Evolutionary conservation across 768 basidiomycete genomes (phyloP).

Genomic region (Erythrobasidium yunnanense): DNA sequence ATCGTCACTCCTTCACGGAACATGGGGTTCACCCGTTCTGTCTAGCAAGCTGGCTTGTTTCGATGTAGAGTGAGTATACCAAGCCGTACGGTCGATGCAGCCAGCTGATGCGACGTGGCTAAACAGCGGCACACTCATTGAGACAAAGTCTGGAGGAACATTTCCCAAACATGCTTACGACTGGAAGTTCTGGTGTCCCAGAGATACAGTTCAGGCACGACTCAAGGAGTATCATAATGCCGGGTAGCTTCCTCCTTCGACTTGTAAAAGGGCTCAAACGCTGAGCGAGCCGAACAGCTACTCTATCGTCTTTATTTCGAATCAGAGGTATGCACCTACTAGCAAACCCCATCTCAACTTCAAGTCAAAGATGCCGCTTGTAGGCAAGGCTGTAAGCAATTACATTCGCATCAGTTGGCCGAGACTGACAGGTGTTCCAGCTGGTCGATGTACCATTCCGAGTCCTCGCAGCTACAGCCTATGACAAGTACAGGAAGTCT

Average conservation of each 20-base stretch:
- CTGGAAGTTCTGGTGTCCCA: conserved; percentile 22
- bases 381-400: background rate
- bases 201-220: conserved; percentile 4
- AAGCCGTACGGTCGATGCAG: background rate
- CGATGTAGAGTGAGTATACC: conserved; percentile 46
- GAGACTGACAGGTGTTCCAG: background rate
- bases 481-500: conserved; percentile 44
- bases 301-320: conserved; percentile 21
- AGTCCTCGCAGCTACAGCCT: conserved; percentile 41
- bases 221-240: conserved; percentile 2
- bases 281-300: background rate
- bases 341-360: conserved; percentile 1
- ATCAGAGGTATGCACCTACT: conserved; percentile 10
- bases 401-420: background rate
- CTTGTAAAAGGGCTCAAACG: too few relatives aligned
- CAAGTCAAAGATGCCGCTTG: conserved; percentile 23
- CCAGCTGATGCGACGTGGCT: background rate
- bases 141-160: background rate
- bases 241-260: conserved; percentile 1
- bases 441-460: conserved; percentile 39
- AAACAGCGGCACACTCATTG: conserved; percentile 15
- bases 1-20: background rate
- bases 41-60: conserved; percentile 49
- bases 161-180: conserved; percentile 13
- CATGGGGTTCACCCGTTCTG: conserved; percentile 12